Percentiles rank a stretch among this genome's conserved stretches.
Conservation (phyloP, 805 yeast species). For the Yarrowia deformans region DNA sequence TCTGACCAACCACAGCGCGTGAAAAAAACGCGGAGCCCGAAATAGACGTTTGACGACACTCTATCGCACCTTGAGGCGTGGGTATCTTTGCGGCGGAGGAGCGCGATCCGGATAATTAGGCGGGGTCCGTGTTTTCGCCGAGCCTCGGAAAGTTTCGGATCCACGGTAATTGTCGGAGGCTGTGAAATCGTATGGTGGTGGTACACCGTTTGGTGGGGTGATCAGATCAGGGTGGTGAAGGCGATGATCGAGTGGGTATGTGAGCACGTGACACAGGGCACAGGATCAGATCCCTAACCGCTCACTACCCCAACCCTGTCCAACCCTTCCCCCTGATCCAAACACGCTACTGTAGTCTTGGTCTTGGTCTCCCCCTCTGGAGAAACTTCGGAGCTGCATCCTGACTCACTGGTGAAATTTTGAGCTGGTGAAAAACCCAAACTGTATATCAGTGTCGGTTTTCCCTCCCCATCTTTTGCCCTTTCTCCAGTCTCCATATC, state of each 20-base stretch:
- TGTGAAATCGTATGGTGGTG: too few species aligned
- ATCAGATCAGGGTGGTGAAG: too few species aligned
- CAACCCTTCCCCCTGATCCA: too few species aligned
- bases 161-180: slow-evolving; percentile 30
- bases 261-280: neutral
- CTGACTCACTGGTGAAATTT: slow-evolving; percentile 30
- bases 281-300: too few species aligned
- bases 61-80: neutral
- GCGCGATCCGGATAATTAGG: slow-evolving; percentile 22
- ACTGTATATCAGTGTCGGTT: slow-evolving; percentile 19
- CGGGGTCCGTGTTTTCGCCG: slow-evolving; percentile 14
- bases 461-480: slow-evolving; percentile 15
- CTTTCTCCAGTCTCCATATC: neutral
- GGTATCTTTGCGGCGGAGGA: slow-evolving; percentile 1
- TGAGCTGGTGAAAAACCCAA: slow-evolving; percentile 13
- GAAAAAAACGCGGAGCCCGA: neutral
- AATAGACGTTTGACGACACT: neutral
- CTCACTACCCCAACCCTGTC: too few species aligned
- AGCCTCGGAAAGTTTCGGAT: slow-evolving; percentile 28
- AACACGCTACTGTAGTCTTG: too few species aligned
- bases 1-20: slow-evolving; percentile 10
- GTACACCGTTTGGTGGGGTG: too few species aligned
- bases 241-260: too few species aligned
- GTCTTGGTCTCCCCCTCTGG: slow-evolving; percentile 25
- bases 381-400: slow-evolving; percentile 40